Percentiles rank a stretch among this genome's conserved stretches.
These are phyloP conservation scores for Raddia distichophylla DNA, from an alignment of 176 grass and related monocot genomes.

Conservation along the genomic window DNA sequence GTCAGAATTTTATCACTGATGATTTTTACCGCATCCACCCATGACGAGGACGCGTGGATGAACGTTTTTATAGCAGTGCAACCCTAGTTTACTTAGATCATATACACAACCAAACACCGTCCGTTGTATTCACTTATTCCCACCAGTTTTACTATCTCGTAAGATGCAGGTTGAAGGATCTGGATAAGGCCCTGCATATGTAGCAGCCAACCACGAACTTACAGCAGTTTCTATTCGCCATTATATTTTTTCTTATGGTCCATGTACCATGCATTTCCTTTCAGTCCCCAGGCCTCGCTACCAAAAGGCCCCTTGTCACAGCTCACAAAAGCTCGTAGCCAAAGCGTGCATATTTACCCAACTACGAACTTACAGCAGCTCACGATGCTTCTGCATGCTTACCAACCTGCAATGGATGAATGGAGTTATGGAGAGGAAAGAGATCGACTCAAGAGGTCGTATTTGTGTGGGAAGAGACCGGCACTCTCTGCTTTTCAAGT, in stretches of 20 bases:
- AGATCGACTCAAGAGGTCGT: background rate
- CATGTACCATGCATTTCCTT: background rate
- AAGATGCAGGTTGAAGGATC: no score
- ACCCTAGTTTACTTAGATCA: no score
- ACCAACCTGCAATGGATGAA: slow-evolving; percentile 10
- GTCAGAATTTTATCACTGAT: no score
- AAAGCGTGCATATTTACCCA: slow-evolving; percentile 44
- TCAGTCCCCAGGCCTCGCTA: background rate
- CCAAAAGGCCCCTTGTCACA: slow-evolving; percentile 15
- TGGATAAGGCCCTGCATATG: background rate
- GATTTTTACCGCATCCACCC: no score
- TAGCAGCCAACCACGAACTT: slow-evolving; percentile 24
- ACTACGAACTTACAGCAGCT: no score
- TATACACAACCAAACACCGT: no score
- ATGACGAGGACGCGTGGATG: no score
- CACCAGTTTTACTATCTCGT: no score
- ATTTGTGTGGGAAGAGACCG: background rate
- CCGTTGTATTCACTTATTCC: no score
- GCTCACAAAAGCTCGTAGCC: slow-evolving; percentile 34
- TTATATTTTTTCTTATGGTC: slow-evolving; percentile 30
- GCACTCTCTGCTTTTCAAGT: background rate
- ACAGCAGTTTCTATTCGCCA: background rate
- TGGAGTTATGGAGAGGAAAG: background rate
- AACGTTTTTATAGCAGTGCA: no score
- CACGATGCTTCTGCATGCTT: slow-evolving; percentile 26